Percentiles rank a stretch among this genome's conserved stretches.
These are phyloP conservation scores for Groenewaldozyma salmanticensis DNA, from an alignment of 805 yeast genomes.

Conservation along the genomic window DNA sequence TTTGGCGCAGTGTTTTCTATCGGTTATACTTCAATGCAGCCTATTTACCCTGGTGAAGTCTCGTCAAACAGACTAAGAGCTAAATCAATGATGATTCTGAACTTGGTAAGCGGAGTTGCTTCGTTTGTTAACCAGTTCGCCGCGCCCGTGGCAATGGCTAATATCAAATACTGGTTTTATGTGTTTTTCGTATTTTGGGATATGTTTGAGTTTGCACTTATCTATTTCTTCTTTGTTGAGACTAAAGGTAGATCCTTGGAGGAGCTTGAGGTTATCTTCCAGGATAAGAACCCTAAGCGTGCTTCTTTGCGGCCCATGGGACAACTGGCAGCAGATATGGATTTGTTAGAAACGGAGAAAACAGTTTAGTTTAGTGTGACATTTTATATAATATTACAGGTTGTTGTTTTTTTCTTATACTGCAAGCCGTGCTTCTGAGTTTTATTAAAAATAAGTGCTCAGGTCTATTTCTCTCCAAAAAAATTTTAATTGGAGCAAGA, in stretches of 20 bases:
- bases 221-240: conserved; percentile 59
- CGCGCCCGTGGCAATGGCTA: conserved; percentile 22
- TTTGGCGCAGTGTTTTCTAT: conserved; percentile 10
- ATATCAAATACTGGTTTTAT: conserved; percentile 24
- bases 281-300: conserved; percentile 10
- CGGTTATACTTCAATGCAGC: conserved; percentile 30
- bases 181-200: conserved; percentile 26
- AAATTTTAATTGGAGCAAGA: too few species aligned
- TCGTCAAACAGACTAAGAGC: conserved; percentile 24
- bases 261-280: conserved; percentile 56
- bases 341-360: too few species aligned
- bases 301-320: conserved; percentile 9
- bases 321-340: too few species aligned
- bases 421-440: too few species aligned
- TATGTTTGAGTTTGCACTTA: conserved; percentile 28
- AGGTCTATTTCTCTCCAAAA: too few species aligned
- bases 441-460: too few species aligned
- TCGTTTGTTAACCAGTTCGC: conserved; percentile 12
- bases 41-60: conserved; percentile 24
- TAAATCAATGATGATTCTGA: conserved; percentile 19
- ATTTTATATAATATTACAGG: too few species aligned
- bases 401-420: too few species aligned
- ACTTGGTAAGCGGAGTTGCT: conserved; percentile 6
- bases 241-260: conserved; percentile 71
- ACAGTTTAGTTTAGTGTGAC: too few species aligned